A percentile compares a stretch with the other conserved stretches of the same genome.
These are phyloP conservation scores for Suhomyces panamericanus DNA, from an alignment of 1,139 yeast genomes.

Conservation along the genomic window DNA sequence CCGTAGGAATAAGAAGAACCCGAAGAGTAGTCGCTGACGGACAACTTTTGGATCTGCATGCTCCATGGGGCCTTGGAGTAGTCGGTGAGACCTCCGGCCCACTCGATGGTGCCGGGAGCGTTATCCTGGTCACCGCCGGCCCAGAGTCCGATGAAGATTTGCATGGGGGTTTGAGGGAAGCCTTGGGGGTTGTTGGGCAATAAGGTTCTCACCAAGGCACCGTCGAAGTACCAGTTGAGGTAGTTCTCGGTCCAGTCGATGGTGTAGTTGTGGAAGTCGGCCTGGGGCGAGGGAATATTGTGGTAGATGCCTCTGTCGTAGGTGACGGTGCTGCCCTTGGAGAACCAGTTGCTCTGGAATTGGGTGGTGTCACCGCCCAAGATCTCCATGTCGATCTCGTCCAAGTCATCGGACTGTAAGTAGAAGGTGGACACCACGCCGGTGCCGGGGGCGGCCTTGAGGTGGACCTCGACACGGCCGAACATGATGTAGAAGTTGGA, in stretches of 20 bases:
- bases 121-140: constrained; percentile 45
- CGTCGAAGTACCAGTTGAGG: constrained; percentile 47
- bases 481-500: constrained; percentile 84
- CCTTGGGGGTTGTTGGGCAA: constrained; percentile 38
- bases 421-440: constrained; percentile 82
- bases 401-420: constrained; percentile 81
- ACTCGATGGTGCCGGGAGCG: constrained; percentile 49
- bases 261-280: constrained; percentile 42
- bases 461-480: constrained; percentile 72
- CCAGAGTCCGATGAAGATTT: constrained; percentile 44
- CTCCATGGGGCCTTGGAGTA: constrained; percentile 39
- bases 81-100: constrained; percentile 32
- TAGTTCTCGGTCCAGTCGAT: constrained; percentile 36
- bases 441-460: constrained; percentile 70
- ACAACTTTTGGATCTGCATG: constrained; percentile 33
- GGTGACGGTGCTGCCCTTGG: constrained; percentile 73
- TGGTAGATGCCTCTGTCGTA: constrained; percentile 80
- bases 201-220: constrained; percentile 44
- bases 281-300: constrained; percentile 48
- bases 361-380: constrained; percentile 71
- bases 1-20: constrained; percentile 43
- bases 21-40: constrained; percentile 36
- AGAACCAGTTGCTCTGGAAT: constrained; percentile 80
- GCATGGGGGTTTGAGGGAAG: constrained; percentile 54
- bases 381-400: constrained; percentile 87